phyloP scores from a whole-genome alignment of 2,329 filamentous ascomycete genomes.

The Scedosporium boydii region DNA sequence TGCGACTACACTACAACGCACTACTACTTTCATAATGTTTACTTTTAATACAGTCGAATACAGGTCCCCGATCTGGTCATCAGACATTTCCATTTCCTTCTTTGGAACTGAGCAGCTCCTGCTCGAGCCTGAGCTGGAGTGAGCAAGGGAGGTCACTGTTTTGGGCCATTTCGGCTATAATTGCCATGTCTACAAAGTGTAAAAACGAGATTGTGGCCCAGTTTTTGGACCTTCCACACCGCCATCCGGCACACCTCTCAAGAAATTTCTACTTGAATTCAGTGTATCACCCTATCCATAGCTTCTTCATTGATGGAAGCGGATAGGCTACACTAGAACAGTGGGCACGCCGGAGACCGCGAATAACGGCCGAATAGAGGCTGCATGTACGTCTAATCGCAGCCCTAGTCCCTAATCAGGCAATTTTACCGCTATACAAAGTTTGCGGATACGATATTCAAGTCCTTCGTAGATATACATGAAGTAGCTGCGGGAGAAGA shows the following conservation, averaged over 20 bases:
- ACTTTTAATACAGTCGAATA: too few relatives aligned
- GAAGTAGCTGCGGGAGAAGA: too few relatives aligned
- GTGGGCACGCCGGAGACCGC: neutral
- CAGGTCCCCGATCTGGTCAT: neutral
- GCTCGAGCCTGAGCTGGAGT: neutral
- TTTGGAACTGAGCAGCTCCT: neutral
- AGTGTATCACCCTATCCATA: neutral
- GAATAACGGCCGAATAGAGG: neutral
- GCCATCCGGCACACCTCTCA: neutral
- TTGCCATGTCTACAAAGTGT: neutral
- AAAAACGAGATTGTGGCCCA: neutral
- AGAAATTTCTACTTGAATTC: constrained; percentile 13
- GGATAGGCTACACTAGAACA: neutral
- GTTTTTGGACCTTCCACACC: too few relatives aligned
- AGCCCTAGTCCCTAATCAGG: neutral
- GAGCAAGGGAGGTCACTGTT: neutral
- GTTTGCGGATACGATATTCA: too few relatives aligned
- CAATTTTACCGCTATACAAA: neutral
- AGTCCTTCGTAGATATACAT: too few relatives aligned
- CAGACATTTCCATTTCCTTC: neutral
- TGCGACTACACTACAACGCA: neutral
- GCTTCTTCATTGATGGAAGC: neutral
- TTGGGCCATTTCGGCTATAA: neutral
- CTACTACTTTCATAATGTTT: neutral
- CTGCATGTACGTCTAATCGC: neutral